Base-by-base conservation (phyloP, 352 stramenopile genomes). In the Globisporangium canariense region DNA sequence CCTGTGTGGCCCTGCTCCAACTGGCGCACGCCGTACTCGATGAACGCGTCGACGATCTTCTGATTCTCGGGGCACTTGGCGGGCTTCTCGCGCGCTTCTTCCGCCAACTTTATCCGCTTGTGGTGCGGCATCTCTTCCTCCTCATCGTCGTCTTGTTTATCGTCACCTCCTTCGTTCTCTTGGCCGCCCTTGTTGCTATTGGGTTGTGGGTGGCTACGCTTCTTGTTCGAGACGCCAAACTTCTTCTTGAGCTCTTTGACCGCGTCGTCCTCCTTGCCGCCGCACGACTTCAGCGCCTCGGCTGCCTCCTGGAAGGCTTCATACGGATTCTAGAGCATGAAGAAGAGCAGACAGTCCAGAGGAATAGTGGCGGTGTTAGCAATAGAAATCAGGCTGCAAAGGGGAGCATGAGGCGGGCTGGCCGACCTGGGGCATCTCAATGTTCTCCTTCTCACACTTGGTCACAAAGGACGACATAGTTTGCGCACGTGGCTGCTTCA, bases 11-110 rank as follows among this genome's bases (percentile, higher is more conserved):
- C 84, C 5, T 59, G 71, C 34, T 83, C 66, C 0, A 90, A 65
- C 50, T 93, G 82, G 2, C 75, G 51, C 58, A 83, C 76, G 14
- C 79, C 84, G 41, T 91, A 93, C 18, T 78, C 73, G 1, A 77
- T 64, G 57, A 93, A 91, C 7, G 78, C 84, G 60, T 93, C 77
- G 34, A 91, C 82, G 18, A 93, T 78, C 66, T 89, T 88, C 46
- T 93, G 84, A 67, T 93, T 93, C 1, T 73, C 76, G 2, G 68
- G 14, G 16, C 81, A 78, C 4, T 40, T 54, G 1, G 79, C 82
- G 16, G 79, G 83, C 40, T 71, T 52, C 22, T 78, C 69, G 13
- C 76, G 76, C 38, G 73, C 68, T 70, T 90, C 79, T 62, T 90
- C 73, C 0, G 81, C 69, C n/a, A 93, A 34, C 16, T 71, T 70